phyloP scores from a whole-genome alignment of 208 protist species.

The Wallacemonas sp. region DNA sequence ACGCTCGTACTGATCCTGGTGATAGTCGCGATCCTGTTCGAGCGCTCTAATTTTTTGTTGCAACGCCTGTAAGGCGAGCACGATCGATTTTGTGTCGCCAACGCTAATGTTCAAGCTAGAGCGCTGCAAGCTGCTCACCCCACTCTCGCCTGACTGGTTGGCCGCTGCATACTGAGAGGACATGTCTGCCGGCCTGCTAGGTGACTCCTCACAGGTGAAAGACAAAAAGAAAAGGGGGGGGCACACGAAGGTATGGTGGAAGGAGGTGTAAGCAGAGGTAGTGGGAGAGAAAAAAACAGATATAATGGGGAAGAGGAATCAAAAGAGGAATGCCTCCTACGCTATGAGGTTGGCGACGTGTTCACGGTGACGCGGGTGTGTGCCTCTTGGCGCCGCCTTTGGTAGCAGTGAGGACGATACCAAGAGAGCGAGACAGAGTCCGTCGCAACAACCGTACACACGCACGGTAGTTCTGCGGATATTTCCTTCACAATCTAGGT shows the following conservation, averaged over 20 bases:
- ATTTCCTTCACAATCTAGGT: too few relatives aligned
- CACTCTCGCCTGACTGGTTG: constrained; percentile 68
- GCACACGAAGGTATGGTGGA: too few relatives aligned
- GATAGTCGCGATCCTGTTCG: constrained; percentile 85
- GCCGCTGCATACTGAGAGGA: constrained; percentile 17
- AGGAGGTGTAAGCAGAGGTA: too few relatives aligned
- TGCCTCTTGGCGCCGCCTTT: too few relatives aligned
- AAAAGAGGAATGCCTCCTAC: neutral
- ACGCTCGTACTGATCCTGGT: constrained; percentile 87
- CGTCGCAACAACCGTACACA: neutral
- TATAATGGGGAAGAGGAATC: neutral
- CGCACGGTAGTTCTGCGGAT: too few relatives aligned
- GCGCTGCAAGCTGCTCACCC: constrained; percentile 77
- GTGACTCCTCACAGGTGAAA: too few relatives aligned
- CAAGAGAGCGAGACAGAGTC: too few relatives aligned
- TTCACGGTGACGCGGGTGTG: too few relatives aligned
- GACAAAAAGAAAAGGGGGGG: constrained; percentile 11
- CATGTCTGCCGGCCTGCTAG: too few relatives aligned
- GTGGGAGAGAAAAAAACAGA: too few relatives aligned
- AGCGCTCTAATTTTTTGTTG: constrained; percentile 87
- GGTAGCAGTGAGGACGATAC: too few relatives aligned
- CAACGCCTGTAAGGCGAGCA: constrained; percentile 85
- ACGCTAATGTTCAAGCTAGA: constrained; percentile 87
- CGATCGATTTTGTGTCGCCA: constrained; percentile 90
- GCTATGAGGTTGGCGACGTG: too few relatives aligned